Evolutionary conservation across 2,329 filamentous ascomycete species (phyloP).

Genomic region (Neopestalotiopsis sp.): DNA sequence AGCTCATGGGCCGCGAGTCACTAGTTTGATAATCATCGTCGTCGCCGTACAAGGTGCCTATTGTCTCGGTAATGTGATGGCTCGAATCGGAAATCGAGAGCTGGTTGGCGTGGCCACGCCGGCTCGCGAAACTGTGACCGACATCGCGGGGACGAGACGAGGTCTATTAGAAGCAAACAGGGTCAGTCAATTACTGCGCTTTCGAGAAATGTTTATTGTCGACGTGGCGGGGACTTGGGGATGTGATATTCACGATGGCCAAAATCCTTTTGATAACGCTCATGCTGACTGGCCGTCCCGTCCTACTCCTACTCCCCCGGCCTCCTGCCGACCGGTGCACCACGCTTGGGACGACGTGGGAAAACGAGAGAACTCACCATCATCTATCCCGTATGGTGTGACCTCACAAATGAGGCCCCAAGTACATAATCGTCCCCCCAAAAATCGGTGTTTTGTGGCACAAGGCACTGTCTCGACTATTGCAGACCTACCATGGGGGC

Average conservation of each 20-base stretch:
- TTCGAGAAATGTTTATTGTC: not conserved
- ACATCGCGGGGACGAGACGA: conserved; percentile 63
- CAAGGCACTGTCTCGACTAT: conserved; percentile 21
- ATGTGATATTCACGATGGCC: not conserved
- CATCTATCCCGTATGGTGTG: conserved; percentile 22
- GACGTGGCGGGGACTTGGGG: not conserved
- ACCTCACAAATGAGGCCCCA: conserved; percentile 19
- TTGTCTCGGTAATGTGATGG: conserved; percentile 94
- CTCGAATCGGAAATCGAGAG: conserved; percentile 82
- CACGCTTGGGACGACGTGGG: not conserved
- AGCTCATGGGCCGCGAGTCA: conserved; percentile 73
- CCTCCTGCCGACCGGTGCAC: not conserved
- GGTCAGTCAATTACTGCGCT: conserved; percentile 3
- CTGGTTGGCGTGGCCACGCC: conserved; percentile 63
- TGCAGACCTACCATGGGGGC: conserved; percentile 23
- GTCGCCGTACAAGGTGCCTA: conserved; percentile 88
- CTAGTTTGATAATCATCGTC: conserved; percentile 62
- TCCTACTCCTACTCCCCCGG: not conserved
- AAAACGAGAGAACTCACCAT: conserved; percentile 21
- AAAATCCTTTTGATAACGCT: not conserved
- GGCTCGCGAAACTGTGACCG: conserved; percentile 62
- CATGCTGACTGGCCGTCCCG: not conserved
- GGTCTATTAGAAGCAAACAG: conserved; percentile 47
- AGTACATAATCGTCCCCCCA: conserved; percentile 17
- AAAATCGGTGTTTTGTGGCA: conserved; percentile 19